Evolutionary conservation across 805 yeast species (phyloP).

Genomic region (Yamadazyma scolyti): DNA sequence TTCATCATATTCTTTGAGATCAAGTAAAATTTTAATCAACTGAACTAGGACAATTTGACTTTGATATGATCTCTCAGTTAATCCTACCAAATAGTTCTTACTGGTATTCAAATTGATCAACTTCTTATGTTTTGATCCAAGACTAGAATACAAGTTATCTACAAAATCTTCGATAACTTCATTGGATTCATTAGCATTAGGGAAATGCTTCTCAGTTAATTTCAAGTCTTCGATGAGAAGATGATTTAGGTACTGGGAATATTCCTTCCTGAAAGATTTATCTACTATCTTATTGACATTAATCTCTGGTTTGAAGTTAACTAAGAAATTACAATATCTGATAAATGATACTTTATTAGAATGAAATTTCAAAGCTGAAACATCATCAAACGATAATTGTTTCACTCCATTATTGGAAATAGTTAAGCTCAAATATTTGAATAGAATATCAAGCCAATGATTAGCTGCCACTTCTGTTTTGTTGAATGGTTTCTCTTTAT

Average conservation of each 20-base stretch:
- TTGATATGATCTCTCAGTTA: constrained; percentile 33
- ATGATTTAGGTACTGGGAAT: constrained; percentile 17
- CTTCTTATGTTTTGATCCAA: constrained; percentile 14
- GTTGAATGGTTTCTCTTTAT: constrained; percentile 17
- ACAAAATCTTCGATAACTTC: constrained; percentile 22
- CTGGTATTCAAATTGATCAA: constrained; percentile 19
- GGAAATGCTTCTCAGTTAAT: constrained; percentile 19
- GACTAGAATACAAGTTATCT: constrained; percentile 26
- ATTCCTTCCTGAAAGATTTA: constrained; percentile 22
- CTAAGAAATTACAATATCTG: constrained; percentile 23
- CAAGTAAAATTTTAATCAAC: constrained; percentile 28
- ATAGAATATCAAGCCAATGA: constrained; percentile 31
- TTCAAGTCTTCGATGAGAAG: constrained; percentile 13
- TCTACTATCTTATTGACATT: constrained; percentile 8
- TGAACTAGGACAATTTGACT: constrained; percentile 30
- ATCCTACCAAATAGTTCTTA: constrained; percentile 27
- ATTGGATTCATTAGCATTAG: constrained; percentile 23
- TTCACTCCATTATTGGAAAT: constrained; percentile 16
- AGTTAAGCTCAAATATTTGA: constrained; percentile 13
- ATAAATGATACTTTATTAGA: constrained; percentile 22
- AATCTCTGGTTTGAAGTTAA: constrained; percentile 11
- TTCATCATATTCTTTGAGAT: constrained; percentile 37
- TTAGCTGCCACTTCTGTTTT: constrained; percentile 32
- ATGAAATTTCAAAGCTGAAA: constrained; percentile 17
- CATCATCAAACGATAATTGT: constrained; percentile 14